These are phyloP conservation scores for Sporothrix mexicana DNA, from an alignment of 2,329 filamentous ascomycete species.

Conservation along the genomic window DNA sequence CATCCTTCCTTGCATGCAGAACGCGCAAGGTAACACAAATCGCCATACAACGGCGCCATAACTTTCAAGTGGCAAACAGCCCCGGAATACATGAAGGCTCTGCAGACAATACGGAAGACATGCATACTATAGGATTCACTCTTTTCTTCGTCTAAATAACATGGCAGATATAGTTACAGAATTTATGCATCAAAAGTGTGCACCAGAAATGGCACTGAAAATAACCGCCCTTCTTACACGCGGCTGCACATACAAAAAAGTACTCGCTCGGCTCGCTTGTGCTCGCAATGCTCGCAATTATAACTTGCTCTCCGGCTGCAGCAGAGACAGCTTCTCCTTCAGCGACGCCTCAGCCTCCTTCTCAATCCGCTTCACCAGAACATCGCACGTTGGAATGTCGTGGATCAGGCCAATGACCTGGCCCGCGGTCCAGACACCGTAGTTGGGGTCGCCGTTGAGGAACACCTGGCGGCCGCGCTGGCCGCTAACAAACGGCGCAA, in stretches of 20 bases:
- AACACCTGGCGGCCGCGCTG: constrained; percentile 92
- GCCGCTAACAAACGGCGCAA: constrained; percentile 86
- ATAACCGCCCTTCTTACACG: not conserved
- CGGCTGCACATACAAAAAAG: constrained; percentile 18
- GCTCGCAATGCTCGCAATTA: constrained; percentile 43
- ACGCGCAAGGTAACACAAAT: not conserved
- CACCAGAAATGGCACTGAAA: not conserved
- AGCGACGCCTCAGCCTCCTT: constrained; percentile 74
- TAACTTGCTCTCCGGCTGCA: constrained; percentile 64
- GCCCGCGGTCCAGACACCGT: constrained; percentile 94
- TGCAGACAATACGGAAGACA: too few species aligned
- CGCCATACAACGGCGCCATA: not conserved
- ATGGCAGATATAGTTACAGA: not conserved
- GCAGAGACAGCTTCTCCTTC: constrained; percentile 62
- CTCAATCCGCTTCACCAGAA: constrained; percentile 74
- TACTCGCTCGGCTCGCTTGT: not conserved
- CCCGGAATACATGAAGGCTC: not conserved
- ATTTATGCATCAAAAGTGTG: constrained; percentile 5
- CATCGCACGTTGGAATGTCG: constrained; percentile 78
- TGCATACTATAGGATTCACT: constrained; percentile 6
- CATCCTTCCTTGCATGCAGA: not conserved
- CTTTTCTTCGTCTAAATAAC: constrained; percentile 17
- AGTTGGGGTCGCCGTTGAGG: constrained; percentile 86
- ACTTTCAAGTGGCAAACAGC: not conserved
- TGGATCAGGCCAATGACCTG: constrained; percentile 91